These are phyloP conservation scores for Chiua virens DNA, from an alignment of 768 basidiomycete species.

Conservation along the genomic window DNA sequence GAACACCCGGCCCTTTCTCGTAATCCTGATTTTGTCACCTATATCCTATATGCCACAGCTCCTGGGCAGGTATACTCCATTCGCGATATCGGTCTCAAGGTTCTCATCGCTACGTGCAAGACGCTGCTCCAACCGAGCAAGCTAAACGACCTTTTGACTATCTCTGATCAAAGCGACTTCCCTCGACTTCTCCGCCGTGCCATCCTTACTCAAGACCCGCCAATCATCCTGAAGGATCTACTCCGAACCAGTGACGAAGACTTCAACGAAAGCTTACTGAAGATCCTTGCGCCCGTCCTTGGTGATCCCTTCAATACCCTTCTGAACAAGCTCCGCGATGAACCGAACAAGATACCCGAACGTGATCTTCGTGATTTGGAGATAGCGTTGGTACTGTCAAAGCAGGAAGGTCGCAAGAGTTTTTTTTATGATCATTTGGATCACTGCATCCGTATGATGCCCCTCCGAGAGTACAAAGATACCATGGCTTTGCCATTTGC, in stretches of 20 bases:
- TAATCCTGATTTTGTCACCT: conserved; percentile 2
- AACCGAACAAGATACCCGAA: conserved; percentile 2
- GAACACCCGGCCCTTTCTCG: background rate
- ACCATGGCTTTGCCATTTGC: conserved; percentile 2
- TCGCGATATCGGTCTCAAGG: background rate
- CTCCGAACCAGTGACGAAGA: background rate
- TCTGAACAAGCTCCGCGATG: background rate
- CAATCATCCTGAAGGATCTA: conserved; percentile 3
- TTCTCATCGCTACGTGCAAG: background rate
- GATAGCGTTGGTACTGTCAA: conserved; percentile 3
- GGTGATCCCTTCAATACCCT: conserved; percentile 4
- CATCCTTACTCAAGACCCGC: background rate
- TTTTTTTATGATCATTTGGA: conserved; percentile 4
- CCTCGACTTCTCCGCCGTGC: conserved; percentile 1
- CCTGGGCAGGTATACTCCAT: conserved; percentile 1
- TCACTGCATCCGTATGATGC: background rate
- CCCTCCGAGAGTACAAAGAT: background rate
- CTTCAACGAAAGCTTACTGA: background rate
- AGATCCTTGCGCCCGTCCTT: conserved; percentile 1
- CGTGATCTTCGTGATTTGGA: conserved; percentile 4
- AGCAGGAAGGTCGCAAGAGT: background rate
- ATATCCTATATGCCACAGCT: conserved; percentile 1
- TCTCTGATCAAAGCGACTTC: background rate
- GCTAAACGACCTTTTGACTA: background rate
- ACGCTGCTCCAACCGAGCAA: background rate